Conservation (phyloP, 495 filamentous ascomycete genomes). For the Penicillium riverlandense region DNA sequence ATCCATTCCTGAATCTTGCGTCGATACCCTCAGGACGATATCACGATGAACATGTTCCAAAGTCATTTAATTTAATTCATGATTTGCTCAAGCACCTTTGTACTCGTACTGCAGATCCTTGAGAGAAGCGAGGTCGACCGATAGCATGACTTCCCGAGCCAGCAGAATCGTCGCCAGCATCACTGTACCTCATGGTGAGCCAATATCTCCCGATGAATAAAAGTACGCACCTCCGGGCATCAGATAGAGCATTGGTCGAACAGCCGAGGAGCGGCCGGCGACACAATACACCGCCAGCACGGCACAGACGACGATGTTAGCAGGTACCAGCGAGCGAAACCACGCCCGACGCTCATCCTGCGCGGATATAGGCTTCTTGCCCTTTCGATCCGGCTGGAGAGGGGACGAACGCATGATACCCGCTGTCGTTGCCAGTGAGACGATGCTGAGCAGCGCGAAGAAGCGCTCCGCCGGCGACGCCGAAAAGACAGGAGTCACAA, state of each 20-base stretch:
- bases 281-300: constrained; percentile 18
- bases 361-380: constrained; percentile 18
- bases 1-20: constrained; percentile 1
- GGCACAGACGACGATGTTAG: constrained; percentile 18
- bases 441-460: constrained; percentile 47
- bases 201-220: background rate
- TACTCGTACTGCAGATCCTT: constrained; percentile 44
- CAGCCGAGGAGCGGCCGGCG: constrained; percentile 3
- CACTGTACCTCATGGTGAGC: constrained; percentile 17
- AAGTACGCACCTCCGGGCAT: constrained; percentile 30
- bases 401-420: constrained; percentile 38
- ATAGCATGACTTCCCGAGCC: constrained; percentile 32
- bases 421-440: constrained; percentile 53
- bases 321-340: constrained; percentile 13
- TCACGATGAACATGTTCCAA: constrained; percentile 1
- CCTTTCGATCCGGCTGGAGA: constrained; percentile 23
- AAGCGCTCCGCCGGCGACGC: constrained; percentile 18
- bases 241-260: constrained; percentile 21
- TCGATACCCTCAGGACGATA: constrained; percentile 5
- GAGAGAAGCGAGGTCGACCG: constrained; percentile 37
- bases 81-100: constrained; percentile 37
- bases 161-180: constrained; percentile 29
- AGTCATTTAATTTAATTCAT: background rate
- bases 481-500: constrained; percentile 43
- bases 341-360: constrained; percentile 8